Conservation (phyloP, 192 early-diverging fungal species). For the Pilaira anomala region DNA sequence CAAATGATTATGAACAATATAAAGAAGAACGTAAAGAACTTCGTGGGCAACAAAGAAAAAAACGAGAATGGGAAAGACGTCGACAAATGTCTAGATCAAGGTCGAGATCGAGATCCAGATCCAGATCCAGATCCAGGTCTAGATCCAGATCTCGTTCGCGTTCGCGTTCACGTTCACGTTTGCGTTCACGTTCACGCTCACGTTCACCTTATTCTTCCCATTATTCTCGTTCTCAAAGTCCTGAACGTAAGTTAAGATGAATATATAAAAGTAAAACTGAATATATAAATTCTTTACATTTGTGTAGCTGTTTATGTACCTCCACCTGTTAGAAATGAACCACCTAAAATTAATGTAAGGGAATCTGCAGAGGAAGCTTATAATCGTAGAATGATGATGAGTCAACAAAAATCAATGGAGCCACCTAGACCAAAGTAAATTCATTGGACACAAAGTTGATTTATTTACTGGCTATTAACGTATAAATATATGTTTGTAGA, state of each 20-base stretch:
- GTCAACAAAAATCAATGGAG: slow-evolving; percentile 2
- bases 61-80: slow-evolving; percentile 20
- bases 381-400: slow-evolving; percentile 45
- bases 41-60: slow-evolving; percentile 37
- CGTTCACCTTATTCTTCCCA: slow-evolving; percentile 12
- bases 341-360: slow-evolving; percentile 40
- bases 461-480: not conserved
- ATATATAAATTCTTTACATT: not conserved
- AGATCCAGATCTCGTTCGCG: slow-evolving; percentile 28
- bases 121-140: slow-evolving; percentile 21
- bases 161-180: slow-evolving; percentile 27
- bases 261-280: not conserved
- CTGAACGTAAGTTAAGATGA: not conserved
- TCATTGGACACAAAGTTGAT: too few species aligned
- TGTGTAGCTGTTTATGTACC: not conserved
- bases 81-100: slow-evolving; percentile 22
- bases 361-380: slow-evolving; percentile 70
- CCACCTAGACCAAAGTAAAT: not conserved
- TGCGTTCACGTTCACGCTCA: slow-evolving; percentile 23
- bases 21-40: slow-evolving; percentile 56
- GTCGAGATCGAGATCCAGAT: slow-evolving; percentile 27
- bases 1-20: slow-evolving; percentile 71
- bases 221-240: not conserved
- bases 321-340: not conserved
- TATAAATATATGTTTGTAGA: not conserved